These are phyloP conservation scores for Zelonia costaricensis DNA, from an alignment of 208 protist genomes.

Conservation along the genomic window DNA sequence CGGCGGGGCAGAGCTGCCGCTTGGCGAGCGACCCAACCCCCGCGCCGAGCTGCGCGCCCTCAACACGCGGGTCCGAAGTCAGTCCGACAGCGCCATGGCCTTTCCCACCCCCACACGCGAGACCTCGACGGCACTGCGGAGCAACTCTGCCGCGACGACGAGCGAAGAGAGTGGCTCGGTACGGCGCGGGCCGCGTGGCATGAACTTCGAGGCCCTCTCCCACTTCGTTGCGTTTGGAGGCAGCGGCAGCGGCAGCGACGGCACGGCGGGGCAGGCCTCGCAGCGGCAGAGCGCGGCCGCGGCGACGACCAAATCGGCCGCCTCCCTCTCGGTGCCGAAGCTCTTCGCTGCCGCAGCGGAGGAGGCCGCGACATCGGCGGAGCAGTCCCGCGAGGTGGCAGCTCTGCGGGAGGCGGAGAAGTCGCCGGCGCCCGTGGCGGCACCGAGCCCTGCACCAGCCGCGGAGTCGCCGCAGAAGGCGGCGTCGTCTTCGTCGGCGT, in stretches of 20 bases:
- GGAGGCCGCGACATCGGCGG: not conserved
- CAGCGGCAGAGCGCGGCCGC: not conserved
- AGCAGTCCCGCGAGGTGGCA: not conserved
- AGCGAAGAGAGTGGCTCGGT: not conserved
- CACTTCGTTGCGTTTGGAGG: conserved; percentile 48
- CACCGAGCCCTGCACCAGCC: not conserved
- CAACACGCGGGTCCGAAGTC: not conserved
- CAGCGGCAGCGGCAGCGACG: not conserved
- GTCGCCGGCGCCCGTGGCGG: not conserved
- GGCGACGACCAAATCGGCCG: not conserved
- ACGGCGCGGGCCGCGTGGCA: conserved; percentile 1
- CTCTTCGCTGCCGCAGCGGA: not conserved
- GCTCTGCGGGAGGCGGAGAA: not conserved
- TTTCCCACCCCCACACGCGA: not conserved
- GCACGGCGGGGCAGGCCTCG: not conserved
- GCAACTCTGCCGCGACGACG: conserved; percentile 7
- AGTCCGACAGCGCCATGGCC: not conserved
- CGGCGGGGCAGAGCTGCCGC: not conserved
- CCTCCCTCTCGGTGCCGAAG: not conserved
- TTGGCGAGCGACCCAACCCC: not conserved
- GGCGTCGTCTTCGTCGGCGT: not conserved
- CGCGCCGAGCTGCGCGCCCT: not conserved
- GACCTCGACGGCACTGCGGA: not conserved
- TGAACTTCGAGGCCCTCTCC: conserved; percentile 38
- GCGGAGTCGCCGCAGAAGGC: conserved; percentile 17